Conservation (phyloP, 2,329 filamentous ascomycete genomes). For the Phialocephala subalpina region DNA sequence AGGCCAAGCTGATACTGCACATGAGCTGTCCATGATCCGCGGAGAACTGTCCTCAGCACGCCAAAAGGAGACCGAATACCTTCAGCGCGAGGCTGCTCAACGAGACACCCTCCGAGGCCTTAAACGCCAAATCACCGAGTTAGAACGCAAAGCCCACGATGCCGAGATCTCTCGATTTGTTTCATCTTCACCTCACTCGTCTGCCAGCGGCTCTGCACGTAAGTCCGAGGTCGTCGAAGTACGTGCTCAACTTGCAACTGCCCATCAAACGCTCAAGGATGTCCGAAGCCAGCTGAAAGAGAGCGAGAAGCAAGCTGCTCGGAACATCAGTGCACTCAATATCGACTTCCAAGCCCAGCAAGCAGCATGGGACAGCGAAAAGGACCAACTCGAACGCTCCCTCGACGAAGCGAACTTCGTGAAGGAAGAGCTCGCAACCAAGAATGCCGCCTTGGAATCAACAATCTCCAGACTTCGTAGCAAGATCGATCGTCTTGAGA, state of each 20-base stretch:
- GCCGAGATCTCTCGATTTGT: constrained; percentile 61
- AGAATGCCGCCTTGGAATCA: constrained; percentile 52
- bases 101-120: constrained; percentile 69
- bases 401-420: constrained; percentile 54
- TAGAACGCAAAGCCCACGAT: constrained; percentile 74
- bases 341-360: constrained; percentile 60
- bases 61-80: constrained; percentile 69
- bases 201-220: constrained; percentile 57
- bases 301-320: constrained; percentile 50
- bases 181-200: constrained; percentile 55
- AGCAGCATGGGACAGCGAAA: constrained; percentile 46
- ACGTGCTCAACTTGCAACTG: constrained; percentile 65
- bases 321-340: constrained; percentile 52
- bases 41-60: constrained; percentile 69
- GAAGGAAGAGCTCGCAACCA: constrained; percentile 49
- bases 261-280: constrained; percentile 68
- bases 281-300: constrained; percentile 57
- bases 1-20: constrained; percentile 54
- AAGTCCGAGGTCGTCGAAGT: constrained; percentile 66
- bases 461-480: constrained; percentile 57
- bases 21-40: constrained; percentile 65
- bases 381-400: constrained; percentile 47
- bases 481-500: constrained; percentile 51
- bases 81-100: constrained; percentile 71
- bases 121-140: constrained; percentile 69